Evolutionary conservation across 495 filamentous ascomycete genomes (phyloP).

Genomic region (Chaetomium tenue): DNA sequence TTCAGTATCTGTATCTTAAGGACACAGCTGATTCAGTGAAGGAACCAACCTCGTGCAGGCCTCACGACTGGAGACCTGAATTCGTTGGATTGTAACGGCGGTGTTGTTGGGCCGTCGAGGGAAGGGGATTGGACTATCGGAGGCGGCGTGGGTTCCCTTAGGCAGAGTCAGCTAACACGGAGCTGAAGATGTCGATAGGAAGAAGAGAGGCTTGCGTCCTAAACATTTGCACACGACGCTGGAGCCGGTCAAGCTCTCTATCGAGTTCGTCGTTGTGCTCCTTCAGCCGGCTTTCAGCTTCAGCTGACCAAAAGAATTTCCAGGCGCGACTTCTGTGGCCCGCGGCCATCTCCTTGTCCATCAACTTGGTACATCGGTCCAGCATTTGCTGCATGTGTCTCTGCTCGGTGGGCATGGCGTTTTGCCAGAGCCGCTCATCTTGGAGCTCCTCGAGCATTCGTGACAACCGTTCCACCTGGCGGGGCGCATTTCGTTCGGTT

Average conservation of each 20-base stretch:
- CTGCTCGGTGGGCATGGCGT: not conserved
- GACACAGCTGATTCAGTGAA: too few species aligned
- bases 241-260: not conserved
- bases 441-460: slow-evolving; percentile 2
- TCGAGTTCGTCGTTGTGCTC: slow-evolving; percentile 7
- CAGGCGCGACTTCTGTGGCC: not conserved
- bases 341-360: not conserved
- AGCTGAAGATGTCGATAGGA: not conserved
- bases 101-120: too few species aligned
- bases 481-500: slow-evolving; percentile 3
- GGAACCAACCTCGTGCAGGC: not conserved
- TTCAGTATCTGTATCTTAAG: not conserved
- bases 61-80: too few species aligned
- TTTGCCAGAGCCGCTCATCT: not conserved
- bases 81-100: not conserved
- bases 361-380: not conserved
- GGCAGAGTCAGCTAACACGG: not conserved
- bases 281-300: not conserved
- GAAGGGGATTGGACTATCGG: not conserved
- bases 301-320: slow-evolving; percentile 5
- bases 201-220: not conserved
- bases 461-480: slow-evolving; percentile 4
- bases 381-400: not conserved
- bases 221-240: slow-evolving; percentile 5
- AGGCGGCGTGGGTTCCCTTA: not conserved